Percentiles rank a stretch among this genome's conserved stretches.
Evolutionary conservation across 768 basidiomycete species (phyloP).

Genomic region (Dioszegia hungarica): DNA sequence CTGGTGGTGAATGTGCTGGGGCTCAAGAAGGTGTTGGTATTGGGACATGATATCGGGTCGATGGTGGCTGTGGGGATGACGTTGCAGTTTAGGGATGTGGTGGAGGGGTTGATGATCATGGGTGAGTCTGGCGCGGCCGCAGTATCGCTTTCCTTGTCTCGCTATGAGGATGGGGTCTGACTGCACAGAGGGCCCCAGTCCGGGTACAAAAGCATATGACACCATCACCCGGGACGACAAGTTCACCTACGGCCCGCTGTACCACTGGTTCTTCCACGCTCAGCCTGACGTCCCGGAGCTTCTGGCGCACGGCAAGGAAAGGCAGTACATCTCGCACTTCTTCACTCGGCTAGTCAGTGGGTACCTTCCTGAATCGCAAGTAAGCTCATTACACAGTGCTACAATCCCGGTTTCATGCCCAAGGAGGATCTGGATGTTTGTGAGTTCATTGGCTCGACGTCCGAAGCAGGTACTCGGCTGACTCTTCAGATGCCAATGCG

Average conservation of each 20-base stretch:
- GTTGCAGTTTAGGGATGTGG: slow-evolving; percentile 14
- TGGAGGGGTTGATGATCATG: slow-evolving; percentile 14
- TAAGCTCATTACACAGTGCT: slow-evolving; percentile 6
- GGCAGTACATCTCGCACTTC: slow-evolving; percentile 24
- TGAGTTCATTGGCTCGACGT: background rate
- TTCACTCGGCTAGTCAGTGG: slow-evolving; percentile 21
- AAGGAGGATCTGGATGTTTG: slow-evolving; percentile 15
- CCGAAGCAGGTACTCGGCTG: background rate
- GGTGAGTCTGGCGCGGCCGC: too few relatives aligned
- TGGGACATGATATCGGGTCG: slow-evolving; percentile 33
- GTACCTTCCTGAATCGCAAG: background rate
- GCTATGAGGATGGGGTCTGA: too few relatives aligned
- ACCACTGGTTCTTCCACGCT: slow-evolving; percentile 38
- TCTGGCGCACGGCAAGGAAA: slow-evolving; percentile 25
- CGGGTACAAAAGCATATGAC: slow-evolving; percentile 25
- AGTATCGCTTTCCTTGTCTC: too few relatives aligned
- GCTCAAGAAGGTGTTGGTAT: slow-evolving; percentile 17
- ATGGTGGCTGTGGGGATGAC: slow-evolving; percentile 28
- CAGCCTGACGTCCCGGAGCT: slow-evolving; percentile 25
- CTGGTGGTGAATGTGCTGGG: slow-evolving; percentile 19
- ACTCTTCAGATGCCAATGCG: slow-evolving; percentile 11
- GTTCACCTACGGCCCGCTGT: slow-evolving; percentile 16
- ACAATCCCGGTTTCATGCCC: slow-evolving; percentile 20
- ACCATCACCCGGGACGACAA: slow-evolving; percentile 10
- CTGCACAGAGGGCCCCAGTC: slow-evolving; percentile 24